Evolutionary conservation across 306 rosid genomes (phyloP), one percentile per base, ranked within the genome.

Genomic region (Elaeagnus macrophylla): DNA sequence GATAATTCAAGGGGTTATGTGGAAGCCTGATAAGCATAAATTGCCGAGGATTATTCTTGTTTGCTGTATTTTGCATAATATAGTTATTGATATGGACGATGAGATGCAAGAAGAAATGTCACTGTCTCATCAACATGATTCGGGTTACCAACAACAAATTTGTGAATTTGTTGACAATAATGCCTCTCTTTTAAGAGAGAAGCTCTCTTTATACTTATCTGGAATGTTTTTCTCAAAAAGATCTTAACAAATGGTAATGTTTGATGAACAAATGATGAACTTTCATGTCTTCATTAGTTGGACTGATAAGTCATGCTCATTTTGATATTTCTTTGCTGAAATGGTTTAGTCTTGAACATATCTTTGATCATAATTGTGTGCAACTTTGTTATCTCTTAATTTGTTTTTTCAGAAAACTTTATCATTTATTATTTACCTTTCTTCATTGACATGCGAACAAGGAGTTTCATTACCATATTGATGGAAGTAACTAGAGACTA

Each of bases 21-120:
- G 94, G 95, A 83, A 75, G 73, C 94, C 97, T 50, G 89, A 89
- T 54, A 85, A 81, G 72, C 73, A 81, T 53, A 79, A 75, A 57
- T 65, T 89, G 56, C 97, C 97, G 9, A 79, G 95, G 75, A 83
- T 85, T 48, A 67, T 89, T 44, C 85, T 81, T 47, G 95, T 81
- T 54, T 89, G 95, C 68, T 89, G 97, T 65, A 67, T 89, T 48
- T 83, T 89, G 12, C 97, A 89, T 66, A 89, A 89, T 43, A 85
- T 89, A 51, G 74, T 79, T 14, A 83, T 89, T 16, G 95, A 85
- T 62, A 67, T 83, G 89, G 79, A 81, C 60, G 97, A 89, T 67
- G 83, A 67, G 48, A 75, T 77, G 45, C 75, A 64, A 51, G 67
- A 79, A 43, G 67, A 72, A 36, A 46, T 73, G 69, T 67, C 89